These are phyloP conservation scores for Phytophthora pistaciae DNA, from an alignment of 352 stramenopile genomes.

Conservation along the genomic window DNA sequence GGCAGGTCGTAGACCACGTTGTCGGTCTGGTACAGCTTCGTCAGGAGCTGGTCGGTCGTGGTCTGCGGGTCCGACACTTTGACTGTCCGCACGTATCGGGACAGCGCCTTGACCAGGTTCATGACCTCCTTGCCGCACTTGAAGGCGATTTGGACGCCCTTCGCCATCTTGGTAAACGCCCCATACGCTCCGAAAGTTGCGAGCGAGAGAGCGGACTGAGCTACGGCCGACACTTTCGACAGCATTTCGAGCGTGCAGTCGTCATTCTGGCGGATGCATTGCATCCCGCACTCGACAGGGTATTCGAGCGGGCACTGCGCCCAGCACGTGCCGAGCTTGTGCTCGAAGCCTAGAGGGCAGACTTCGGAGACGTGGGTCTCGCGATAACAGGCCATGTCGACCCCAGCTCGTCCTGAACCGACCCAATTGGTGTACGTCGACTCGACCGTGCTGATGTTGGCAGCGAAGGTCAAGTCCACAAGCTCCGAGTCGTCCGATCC, in stretches of 20 bases:
- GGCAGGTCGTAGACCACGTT: constrained; percentile 54
- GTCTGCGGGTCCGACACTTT: constrained; percentile 40
- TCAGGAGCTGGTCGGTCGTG: constrained; percentile 47
- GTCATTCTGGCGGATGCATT: constrained; percentile 41
- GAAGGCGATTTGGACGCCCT: constrained; percentile 50
- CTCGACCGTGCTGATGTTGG: constrained; percentile 22
- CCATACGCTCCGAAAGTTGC: constrained; percentile 61
- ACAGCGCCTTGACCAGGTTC: constrained; percentile 42
- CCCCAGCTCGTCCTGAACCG: constrained; percentile 9
- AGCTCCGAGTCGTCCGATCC: not conserved
- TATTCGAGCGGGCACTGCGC: constrained; percentile 71
- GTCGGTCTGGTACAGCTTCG: constrained; percentile 43
- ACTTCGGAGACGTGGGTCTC: constrained; percentile 40
- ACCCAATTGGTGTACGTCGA: constrained; percentile 21
- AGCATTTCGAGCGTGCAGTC: constrained; percentile 59
- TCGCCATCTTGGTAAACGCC: constrained; percentile 41
- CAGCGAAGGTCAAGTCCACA: constrained; percentile 2
- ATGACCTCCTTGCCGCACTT: constrained; percentile 56
- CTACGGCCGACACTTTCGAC: constrained; percentile 50
- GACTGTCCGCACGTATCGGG: constrained; percentile 44
- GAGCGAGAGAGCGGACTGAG: constrained; percentile 47
- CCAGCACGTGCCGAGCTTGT: constrained; percentile 67
- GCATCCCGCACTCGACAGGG: constrained; percentile 66
- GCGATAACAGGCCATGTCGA: constrained; percentile 56
- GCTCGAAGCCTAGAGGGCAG: constrained; percentile 47